These are phyloP conservation scores for Earliella scabrosa DNA, from an alignment of 1,284 basidiomycete species.

Conservation along the genomic window DNA sequence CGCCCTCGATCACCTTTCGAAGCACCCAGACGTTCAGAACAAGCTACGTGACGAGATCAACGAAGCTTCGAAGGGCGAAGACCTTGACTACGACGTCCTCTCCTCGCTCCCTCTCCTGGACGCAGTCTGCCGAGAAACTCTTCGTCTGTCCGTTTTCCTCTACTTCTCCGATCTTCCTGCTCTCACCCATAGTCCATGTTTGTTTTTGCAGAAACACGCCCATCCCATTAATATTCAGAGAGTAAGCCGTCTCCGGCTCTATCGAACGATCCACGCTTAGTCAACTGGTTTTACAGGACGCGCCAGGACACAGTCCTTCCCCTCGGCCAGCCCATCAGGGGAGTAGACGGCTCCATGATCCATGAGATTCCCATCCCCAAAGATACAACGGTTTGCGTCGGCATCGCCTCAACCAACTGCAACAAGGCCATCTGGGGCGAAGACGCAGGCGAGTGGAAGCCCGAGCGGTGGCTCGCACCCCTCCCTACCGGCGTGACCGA, in stretches of 20 bases:
- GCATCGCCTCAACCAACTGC: constrained; percentile 15
- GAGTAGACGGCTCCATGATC: constrained; percentile 35
- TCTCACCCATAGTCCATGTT: no score
- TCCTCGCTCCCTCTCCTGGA: constrained; percentile 35
- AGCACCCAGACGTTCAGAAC: constrained; percentile 9
- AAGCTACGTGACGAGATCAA: constrained; percentile 31
- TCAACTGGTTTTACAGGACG: constrained; percentile 3
- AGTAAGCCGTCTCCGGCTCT: no score
- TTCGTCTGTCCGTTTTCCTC: constrained; percentile 21
- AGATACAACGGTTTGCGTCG: constrained; percentile 12
- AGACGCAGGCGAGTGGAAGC: constrained; percentile 27
- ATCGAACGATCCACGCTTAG: no score
- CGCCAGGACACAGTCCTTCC: constrained; percentile 25
- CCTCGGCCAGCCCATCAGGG: constrained; percentile 25
- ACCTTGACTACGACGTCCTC: constrained; percentile 32
- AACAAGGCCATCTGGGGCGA: constrained; percentile 25
- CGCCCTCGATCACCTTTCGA: constrained; percentile 26
- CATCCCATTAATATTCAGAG: no score
- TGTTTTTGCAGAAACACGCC: no score
- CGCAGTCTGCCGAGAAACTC: constrained; percentile 35
- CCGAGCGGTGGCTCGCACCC: constrained; percentile 22
- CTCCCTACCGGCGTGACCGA: constrained; percentile 10
- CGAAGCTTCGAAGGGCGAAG: constrained; percentile 21
- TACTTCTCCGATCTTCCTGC: no score
- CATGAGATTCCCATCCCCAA: constrained; percentile 15